These are phyloP conservation scores for Solanum neorickii DNA, from an alignment of 257 asterid species.

Conservation along the genomic window DNA sequence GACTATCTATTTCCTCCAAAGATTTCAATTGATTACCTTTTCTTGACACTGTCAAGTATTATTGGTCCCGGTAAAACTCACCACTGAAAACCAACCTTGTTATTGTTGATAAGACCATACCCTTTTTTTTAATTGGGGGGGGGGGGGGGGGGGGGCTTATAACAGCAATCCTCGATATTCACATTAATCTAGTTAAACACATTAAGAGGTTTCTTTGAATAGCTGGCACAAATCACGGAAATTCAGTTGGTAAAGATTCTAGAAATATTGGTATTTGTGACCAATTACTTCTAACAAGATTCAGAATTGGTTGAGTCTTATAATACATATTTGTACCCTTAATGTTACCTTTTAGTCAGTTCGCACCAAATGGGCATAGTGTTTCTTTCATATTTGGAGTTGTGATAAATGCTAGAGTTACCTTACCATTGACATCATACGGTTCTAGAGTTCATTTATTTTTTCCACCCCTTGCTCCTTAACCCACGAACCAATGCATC, in stretches of 20 bases:
- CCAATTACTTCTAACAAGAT: not conserved
- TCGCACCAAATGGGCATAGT: not conserved
- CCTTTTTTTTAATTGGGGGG: no score
- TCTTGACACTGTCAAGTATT: not conserved
- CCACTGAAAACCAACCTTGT: not conserved
- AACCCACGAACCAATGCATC: not conserved
- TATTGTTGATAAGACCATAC: not conserved
- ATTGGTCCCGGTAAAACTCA: not conserved
- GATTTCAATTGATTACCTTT: not conserved
- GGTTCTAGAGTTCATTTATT: not conserved
- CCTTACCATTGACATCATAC: not conserved
- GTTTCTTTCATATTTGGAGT: not conserved
- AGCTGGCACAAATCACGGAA: not conserved
- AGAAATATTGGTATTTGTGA: not conserved
- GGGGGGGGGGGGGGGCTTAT: no score
- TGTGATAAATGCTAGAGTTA: not conserved
- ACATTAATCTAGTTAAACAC: not conserved
- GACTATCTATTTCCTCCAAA: not conserved
- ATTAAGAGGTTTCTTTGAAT: not conserved
- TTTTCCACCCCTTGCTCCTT: not conserved
- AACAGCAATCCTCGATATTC: no score
- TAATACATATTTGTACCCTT: not conserved
- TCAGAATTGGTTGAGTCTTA: not conserved
- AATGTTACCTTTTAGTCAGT: not conserved
- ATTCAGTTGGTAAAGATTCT: not conserved